A percentile compares a stretch with the other conserved stretches of the same genome.
Conservation (phyloP, 2,329 filamentous ascomycete species). For the Exserohilum turcica region DNA sequence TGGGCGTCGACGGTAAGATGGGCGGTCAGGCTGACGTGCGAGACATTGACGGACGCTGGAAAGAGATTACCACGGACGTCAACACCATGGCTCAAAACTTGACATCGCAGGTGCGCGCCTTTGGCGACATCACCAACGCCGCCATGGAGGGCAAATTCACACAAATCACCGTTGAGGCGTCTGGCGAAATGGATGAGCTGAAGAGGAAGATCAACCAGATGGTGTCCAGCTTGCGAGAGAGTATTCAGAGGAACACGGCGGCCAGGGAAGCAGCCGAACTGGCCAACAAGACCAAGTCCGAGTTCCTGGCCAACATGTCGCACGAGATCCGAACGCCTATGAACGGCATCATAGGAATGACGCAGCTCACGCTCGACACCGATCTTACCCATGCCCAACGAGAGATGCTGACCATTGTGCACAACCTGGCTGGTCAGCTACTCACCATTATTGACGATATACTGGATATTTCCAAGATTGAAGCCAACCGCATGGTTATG, state of each 20-base stretch:
- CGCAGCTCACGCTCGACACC: constrained; percentile 91
- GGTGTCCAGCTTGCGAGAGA: constrained; percentile 93
- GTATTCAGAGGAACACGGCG: constrained; percentile 94
- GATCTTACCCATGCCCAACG: constrained; percentile 91
- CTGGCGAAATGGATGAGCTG: constrained; percentile 97
- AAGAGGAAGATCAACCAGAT: constrained; percentile 99
- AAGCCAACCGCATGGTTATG: constrained; percentile 97
- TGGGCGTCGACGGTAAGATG: constrained; percentile 98
- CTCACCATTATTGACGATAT: constrained; percentile 93
- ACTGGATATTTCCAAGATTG: constrained; percentile 74
- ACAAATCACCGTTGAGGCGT: constrained; percentile 94
- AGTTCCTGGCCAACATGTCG: constrained; percentile 98
- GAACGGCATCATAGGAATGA: constrained; percentile 99
- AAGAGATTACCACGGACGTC: constrained; percentile 95
- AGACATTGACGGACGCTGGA: constrained; percentile 92
- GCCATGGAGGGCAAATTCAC: constrained; percentile 97
- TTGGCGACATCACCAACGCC: constrained; percentile 97
- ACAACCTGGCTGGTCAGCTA: constrained; percentile 93
- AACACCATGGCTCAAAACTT: constrained; percentile 86
- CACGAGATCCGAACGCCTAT: constrained; percentile 98
- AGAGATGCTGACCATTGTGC: constrained; percentile 98
- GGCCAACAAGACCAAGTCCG: constrained; percentile 97
- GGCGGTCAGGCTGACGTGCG: constrained; percentile 94
- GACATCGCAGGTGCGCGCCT: constrained; percentile 95
- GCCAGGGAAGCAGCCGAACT: constrained; percentile 94